Conservation (phyloP, 257 asterid genomes). For the Thymus mandschuricus region DNA sequence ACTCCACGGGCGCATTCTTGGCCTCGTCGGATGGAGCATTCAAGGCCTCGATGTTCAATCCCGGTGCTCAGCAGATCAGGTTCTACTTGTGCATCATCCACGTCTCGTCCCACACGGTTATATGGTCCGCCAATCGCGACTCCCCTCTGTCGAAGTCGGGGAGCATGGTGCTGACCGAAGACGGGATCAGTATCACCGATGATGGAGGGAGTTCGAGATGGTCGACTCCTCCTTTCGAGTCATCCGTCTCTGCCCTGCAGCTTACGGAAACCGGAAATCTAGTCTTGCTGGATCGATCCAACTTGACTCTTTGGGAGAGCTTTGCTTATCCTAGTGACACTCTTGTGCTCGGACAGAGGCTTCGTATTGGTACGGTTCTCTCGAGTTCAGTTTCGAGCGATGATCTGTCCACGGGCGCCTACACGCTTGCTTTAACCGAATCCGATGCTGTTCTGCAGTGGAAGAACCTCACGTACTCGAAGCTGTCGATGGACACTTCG, state of each 20-base stretch:
- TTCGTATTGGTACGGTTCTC: conserved; percentile 38
- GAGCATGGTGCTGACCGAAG: conserved; percentile 37
- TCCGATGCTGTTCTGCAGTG: conserved; percentile 57
- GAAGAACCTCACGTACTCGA: conserved; percentile 57
- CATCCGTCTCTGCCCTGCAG: conserved; percentile 42
- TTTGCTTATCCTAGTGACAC: conserved; percentile 64
- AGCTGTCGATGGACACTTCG: conserved; percentile 54
- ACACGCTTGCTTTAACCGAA: conserved; percentile 41
- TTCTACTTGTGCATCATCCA: conserved; percentile 68
- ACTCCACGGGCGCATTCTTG: conserved; percentile 56
- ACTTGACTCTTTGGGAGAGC: conserved; percentile 70
- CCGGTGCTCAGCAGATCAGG: conserved; percentile 38
- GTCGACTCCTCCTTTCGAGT: conserved; percentile 51
- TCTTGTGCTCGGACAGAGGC: conserved; percentile 58
- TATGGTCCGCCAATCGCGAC: conserved; percentile 77
- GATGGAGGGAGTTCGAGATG: conserved; percentile 45
- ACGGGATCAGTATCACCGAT: conserved; percentile 46
- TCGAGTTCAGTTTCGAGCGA: conserved; percentile 38
- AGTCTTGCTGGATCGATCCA: conserved; percentile 54
- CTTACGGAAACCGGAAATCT: conserved; percentile 65
- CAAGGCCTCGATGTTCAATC: conserved; percentile 58
- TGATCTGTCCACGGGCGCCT: conserved; percentile 55
- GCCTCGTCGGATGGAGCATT: conserved; percentile 57
- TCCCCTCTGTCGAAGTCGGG: conserved; percentile 55
- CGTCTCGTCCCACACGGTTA: conserved; percentile 49